phyloP scores from a whole-genome alignment of 768 basidiomycete genomes.

The Vararia minispora region DNA sequence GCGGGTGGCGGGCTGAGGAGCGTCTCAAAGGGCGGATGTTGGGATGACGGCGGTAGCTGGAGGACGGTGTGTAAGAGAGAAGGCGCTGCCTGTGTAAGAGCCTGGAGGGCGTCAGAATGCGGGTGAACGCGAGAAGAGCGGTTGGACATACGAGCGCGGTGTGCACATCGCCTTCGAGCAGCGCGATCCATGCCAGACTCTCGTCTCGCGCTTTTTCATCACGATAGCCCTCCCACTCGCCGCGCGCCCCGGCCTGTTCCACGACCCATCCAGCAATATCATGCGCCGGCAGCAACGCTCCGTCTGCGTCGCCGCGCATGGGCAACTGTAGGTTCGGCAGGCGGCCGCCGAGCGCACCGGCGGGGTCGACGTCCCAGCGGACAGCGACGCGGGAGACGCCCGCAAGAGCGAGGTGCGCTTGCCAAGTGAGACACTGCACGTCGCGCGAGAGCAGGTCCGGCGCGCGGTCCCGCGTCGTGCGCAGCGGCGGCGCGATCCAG shows the following conservation, averaged over 20 bases:
- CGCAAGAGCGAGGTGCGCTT: constrained; percentile 68
- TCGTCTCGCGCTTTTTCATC: constrained; percentile 53
- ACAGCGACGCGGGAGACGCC: constrained; percentile 39
- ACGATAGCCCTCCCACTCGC: constrained; percentile 55
- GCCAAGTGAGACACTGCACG: constrained; percentile 86
- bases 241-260: constrained; percentile 28
- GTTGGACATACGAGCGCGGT: constrained; percentile 47
- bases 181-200: constrained; percentile 71
- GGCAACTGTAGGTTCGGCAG: constrained; percentile 67
- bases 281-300: constrained; percentile 51
- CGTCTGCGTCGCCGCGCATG: constrained; percentile 20
- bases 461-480: constrained; percentile 5
- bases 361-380: constrained; percentile 57
- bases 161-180: constrained; percentile 69
- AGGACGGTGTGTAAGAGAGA: constrained; percentile 33
- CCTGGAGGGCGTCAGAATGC: constrained; percentile 23
- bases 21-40: constrained; percentile 28
- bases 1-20: constrained; percentile 56
- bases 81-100: constrained; percentile 35
- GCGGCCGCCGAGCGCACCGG: constrained; percentile 57
- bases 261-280: constrained; percentile 71
- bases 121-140: constrained; percentile 1
- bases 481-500: constrained; percentile 49
- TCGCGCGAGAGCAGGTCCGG: constrained; percentile 47
- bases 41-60: constrained; percentile 23